Evolutionary conservation across 1,284 basidiomycete genomes (phyloP).

Genomic region (Coriolopsis trogii): DNA sequence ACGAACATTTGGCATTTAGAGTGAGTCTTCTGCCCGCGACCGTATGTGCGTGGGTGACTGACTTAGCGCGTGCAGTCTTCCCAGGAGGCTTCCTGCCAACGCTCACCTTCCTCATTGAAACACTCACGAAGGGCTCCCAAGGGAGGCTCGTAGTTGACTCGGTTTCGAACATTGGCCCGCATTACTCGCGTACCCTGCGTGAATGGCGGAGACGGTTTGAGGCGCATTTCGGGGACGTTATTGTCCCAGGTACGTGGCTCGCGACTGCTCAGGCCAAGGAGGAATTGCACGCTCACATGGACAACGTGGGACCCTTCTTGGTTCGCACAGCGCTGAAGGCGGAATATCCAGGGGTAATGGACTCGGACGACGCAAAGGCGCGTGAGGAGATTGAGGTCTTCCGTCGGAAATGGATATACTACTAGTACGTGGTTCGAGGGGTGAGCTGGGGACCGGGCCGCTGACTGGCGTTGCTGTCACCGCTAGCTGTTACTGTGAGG

Average conservation of each 20-base stretch:
- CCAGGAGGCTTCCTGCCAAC: slow-evolving; percentile 80
- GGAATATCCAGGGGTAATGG: slow-evolving; percentile 64
- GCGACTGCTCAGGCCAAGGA: background rate
- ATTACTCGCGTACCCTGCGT: slow-evolving; percentile 83
- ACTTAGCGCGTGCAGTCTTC: slow-evolving; percentile 53
- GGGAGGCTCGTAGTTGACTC: slow-evolving; percentile 71
- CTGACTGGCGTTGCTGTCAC: slow-evolving; percentile 10
- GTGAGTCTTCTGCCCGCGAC: background rate
- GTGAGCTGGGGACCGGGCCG: background rate
- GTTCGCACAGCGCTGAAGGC: slow-evolving; percentile 46
- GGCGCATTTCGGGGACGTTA: slow-evolving; percentile 61
- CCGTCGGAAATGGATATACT: slow-evolving; percentile 80
- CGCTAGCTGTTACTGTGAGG: slow-evolving; percentile 74
- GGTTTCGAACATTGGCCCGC: slow-evolving; percentile 79
- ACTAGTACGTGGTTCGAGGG: slow-evolving; percentile 35
- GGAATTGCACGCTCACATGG: background rate
- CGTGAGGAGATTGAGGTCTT: slow-evolving; percentile 73
- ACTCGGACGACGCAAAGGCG: slow-evolving; percentile 39
- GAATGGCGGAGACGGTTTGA: slow-evolving; percentile 77
- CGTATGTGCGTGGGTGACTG: background rate
- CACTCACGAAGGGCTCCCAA: slow-evolving; percentile 56
- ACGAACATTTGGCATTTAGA: no score
- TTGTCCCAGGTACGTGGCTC: slow-evolving; percentile 48
- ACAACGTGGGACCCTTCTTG: background rate
- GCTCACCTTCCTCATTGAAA: slow-evolving; percentile 61